Percentiles rank a stretch among this genome's conserved stretches.
These are phyloP conservation scores for Yamadazyma scolyti DNA, from an alignment of 805 yeast species.

Conservation along the genomic window DNA sequence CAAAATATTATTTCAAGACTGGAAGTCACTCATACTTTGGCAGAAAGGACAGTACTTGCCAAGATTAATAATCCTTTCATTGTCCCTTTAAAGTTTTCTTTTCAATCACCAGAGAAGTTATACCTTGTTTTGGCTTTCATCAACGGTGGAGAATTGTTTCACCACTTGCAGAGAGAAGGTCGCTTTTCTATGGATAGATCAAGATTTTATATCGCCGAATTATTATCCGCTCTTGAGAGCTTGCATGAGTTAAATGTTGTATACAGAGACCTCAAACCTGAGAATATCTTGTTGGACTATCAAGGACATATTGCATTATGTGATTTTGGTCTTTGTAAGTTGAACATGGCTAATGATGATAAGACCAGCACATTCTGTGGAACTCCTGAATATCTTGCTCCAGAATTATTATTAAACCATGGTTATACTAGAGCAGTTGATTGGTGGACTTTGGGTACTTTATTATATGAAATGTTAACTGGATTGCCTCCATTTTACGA, in stretches of 20 bases:
- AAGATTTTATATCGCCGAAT: conserved; percentile 90
- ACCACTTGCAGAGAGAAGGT: conserved; percentile 89
- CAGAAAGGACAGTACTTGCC: conserved; percentile 93
- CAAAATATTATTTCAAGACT: conserved; percentile 90
- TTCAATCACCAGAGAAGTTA: conserved; percentile 94
- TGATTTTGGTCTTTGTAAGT: conserved; percentile 94
- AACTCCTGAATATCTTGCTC: conserved; percentile 96
- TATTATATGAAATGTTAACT: conserved; percentile 92
- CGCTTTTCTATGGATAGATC: conserved; percentile 85
- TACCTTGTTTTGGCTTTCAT: conserved; percentile 89
- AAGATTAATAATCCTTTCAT: conserved; percentile 92
- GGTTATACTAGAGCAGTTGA: conserved; percentile 96
- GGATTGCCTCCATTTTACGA: conserved; percentile 97
- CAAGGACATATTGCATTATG: conserved; percentile 98
- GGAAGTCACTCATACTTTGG: conserved; percentile 94
- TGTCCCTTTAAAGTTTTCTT: conserved; percentile 92
- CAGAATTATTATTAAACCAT: conserved; percentile 84
- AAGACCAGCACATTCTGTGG: conserved; percentile 94
- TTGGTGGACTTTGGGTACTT: conserved; percentile 97
- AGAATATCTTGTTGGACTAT: conserved; percentile 88
- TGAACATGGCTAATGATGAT: conserved; percentile 88
- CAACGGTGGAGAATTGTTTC: conserved; percentile 95
- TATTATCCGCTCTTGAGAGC: conserved; percentile 88
- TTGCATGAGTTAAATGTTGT: conserved; percentile 88
- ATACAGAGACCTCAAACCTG: conserved; percentile 95